Base-by-base conservation (phyloP, 805 yeast genomes). In the Pichia thaimueangensis region DNA sequence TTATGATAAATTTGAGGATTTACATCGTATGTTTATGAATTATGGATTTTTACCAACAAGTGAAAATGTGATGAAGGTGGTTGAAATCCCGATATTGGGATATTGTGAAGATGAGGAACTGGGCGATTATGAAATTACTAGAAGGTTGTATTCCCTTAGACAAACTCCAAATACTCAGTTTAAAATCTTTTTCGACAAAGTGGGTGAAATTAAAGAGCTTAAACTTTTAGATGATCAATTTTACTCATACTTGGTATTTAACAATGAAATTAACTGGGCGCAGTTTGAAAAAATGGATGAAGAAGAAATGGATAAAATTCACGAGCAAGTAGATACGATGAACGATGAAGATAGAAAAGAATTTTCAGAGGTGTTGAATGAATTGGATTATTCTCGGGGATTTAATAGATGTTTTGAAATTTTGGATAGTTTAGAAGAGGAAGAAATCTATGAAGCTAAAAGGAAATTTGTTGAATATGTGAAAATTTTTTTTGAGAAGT, bases 41-140 rank as follows among this genome's bases (percentile, higher is more conserved):
- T 74, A 74, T 51, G 78, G 79, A 1, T 74, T 74, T 47, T 51
- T 69, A 4, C 79, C 79, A 6, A 47, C 38, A 9, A 52, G 59
- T 30, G 22, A 37, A 9, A 34, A 35, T 7, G 35, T 27, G 13
- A 22, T 36, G 27, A 58, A 58, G 29, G 43, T 62, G 7, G 54
- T 60, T 42, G 73, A 69, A n/a, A 47, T 62, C 5, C 62, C 69
- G 3, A 53, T 68, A 29, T 54, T 62, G 52, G 63, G 65, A 2
- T 58, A 58, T 38, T 45, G 35, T 25, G 31, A 38, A 20, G 35
- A 27, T 30, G 22, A 29, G 19, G 24, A 8, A 3, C n/a, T 36
- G 10, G 34, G 34, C 36, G 58, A 57, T 24, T 30, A 13, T 25
- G 39, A 34, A 20, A 30, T 22, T 19, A 41, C 39, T 5, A 32